phyloP scores from a whole-genome alignment of 805 yeast species.

The Ogataea wickerhamii region DNA sequence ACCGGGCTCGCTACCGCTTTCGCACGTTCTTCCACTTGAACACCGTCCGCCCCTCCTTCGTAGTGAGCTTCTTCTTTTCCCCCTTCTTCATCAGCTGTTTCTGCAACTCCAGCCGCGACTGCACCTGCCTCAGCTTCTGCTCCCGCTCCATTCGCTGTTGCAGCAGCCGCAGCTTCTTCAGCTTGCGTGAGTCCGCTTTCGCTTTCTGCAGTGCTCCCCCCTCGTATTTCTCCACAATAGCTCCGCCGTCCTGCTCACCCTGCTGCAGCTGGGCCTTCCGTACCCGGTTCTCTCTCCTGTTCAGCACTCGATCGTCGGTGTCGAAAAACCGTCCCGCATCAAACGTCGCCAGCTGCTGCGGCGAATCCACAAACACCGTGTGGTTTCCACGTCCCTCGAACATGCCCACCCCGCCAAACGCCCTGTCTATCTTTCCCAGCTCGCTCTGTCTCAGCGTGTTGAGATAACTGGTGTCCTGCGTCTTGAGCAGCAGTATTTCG shows the following conservation, averaged over 20 bases:
- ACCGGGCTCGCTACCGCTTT: constrained; percentile 44
- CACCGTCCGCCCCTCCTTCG: constrained; percentile 59
- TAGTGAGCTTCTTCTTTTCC: constrained; percentile 69
- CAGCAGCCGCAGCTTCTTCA: constrained; percentile 56
- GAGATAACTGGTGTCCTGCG: constrained; percentile 87
- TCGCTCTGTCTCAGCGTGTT: constrained; percentile 74
- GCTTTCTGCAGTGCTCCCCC: constrained; percentile 24
- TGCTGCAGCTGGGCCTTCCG: constrained; percentile 55
- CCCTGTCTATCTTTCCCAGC: constrained; percentile 56
- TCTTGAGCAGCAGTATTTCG: constrained; percentile 77
- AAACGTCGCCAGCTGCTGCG: constrained; percentile 52
- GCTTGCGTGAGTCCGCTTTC: constrained; percentile 45
- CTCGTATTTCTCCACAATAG: constrained; percentile 22
- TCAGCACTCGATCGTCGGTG: constrained; percentile 62
- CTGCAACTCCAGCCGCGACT: constrained; percentile 69
- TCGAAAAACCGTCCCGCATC: constrained; percentile 63
- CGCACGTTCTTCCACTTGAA: constrained; percentile 86
- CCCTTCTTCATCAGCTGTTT: constrained; percentile 91
- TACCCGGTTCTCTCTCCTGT: constrained; percentile 69
- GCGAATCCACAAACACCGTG: constrained; percentile 76
- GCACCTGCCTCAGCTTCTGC: constrained; percentile 61
- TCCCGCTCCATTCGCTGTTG: constrained; percentile 69
- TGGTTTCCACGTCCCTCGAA: constrained; percentile 63
- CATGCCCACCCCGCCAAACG: constrained; percentile 46
- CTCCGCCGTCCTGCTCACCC: constrained; percentile 32